phyloP scores from a whole-genome alignment of 148 eudicot genomes.

The Amaranthus hypochondriacus region DNA sequence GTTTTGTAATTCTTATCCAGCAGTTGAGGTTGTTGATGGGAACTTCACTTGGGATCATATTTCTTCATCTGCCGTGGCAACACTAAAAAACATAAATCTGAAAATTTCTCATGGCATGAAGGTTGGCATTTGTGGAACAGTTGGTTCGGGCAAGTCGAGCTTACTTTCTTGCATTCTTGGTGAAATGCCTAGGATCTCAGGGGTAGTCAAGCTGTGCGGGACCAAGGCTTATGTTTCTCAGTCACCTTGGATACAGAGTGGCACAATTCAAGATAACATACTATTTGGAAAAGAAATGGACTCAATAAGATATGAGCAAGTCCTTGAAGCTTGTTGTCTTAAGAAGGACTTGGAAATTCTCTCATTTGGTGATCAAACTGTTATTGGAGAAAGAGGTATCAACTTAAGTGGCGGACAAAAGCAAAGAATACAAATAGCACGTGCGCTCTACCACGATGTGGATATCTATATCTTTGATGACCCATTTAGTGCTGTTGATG shows the following conservation, averaged over 20 bases:
- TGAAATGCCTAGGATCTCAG: slow-evolving; percentile 41
- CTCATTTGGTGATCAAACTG: slow-evolving; percentile 47
- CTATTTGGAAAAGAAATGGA: slow-evolving; percentile 44
- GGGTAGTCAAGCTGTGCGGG: slow-evolving; percentile 30
- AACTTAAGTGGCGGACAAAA: slow-evolving; percentile 43
- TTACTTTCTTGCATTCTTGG: slow-evolving; percentile 45
- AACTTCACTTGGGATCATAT: slow-evolving; percentile 39
- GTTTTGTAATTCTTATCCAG: slow-evolving; percentile 22
- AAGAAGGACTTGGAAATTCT: slow-evolving; percentile 43
- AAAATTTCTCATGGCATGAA: slow-evolving; percentile 30
- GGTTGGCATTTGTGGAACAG: slow-evolving; percentile 42
- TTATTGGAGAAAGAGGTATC: slow-evolving; percentile 52
- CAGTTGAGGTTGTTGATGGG: slow-evolving; percentile 44
- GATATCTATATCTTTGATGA: slow-evolving; percentile 24
- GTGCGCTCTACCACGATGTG: slow-evolving; percentile 19
- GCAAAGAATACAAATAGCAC: slow-evolving; percentile 25
- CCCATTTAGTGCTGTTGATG: slow-evolving; percentile 51
- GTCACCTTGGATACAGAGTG: slow-evolving; percentile 52
- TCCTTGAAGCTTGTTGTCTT: slow-evolving; percentile 45
- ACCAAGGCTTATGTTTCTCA: slow-evolving; percentile 41
- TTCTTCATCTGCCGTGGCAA: slow-evolving; percentile 15
- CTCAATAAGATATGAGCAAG: slow-evolving; percentile 29
- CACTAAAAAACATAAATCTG: slow-evolving; percentile 30
- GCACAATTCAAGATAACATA: slow-evolving; percentile 41
- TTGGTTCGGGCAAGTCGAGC: slow-evolving; percentile 57